Percentiles rank a stretch among this genome's conserved stretches.
phyloP scores from a whole-genome alignment of 2,329 filamentous ascomycete species.

The Botryotinia convoluta region DNA sequence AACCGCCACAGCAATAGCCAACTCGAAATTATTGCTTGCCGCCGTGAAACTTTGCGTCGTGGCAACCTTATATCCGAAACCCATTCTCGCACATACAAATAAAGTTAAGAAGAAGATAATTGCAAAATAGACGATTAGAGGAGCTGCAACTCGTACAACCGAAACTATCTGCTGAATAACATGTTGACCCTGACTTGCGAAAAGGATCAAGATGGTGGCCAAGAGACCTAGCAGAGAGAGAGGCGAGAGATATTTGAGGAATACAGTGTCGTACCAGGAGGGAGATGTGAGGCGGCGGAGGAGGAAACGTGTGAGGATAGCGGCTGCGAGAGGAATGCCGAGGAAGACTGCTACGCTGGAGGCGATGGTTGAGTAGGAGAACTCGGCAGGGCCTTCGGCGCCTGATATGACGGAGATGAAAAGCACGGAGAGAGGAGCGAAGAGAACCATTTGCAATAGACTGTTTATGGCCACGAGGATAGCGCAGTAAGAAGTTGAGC shows the following conservation, averaged over 20 bases:
- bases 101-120: slow-evolving; percentile 72
- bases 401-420: slow-evolving; percentile 69
- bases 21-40: slow-evolving; percentile 89
- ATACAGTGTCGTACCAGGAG: slow-evolving; percentile 63
- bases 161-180: slow-evolving; percentile 82
- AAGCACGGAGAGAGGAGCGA: slow-evolving; percentile 62
- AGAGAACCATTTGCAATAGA: slow-evolving; percentile 70
- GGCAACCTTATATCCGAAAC: slow-evolving; percentile 69
- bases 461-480: slow-evolving; percentile 76
- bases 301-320: slow-evolving; percentile 68
- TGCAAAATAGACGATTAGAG: slow-evolving; percentile 77
- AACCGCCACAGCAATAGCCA: slow-evolving; percentile 85
- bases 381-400: slow-evolving; percentile 42
- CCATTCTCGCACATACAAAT: slow-evolving; percentile 57
- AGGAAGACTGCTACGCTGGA: slow-evolving; percentile 81
- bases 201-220: slow-evolving; percentile 83
- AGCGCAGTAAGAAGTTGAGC: slow-evolving; percentile 79
- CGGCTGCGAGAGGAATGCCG: slow-evolving; percentile 77
- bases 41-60: slow-evolving; percentile 84
- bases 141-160: slow-evolving; percentile 77
- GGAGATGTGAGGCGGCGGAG: slow-evolving; percentile 55
- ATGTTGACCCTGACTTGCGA: slow-evolving; percentile 73
- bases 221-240: slow-evolving; percentile 79
- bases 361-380: slow-evolving; percentile 67
- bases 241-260: slow-evolving; percentile 68